phyloP scores from a whole-genome alignment of 495 filamentous ascomycete species.

The Hypoxylon crocopeplum region DNA sequence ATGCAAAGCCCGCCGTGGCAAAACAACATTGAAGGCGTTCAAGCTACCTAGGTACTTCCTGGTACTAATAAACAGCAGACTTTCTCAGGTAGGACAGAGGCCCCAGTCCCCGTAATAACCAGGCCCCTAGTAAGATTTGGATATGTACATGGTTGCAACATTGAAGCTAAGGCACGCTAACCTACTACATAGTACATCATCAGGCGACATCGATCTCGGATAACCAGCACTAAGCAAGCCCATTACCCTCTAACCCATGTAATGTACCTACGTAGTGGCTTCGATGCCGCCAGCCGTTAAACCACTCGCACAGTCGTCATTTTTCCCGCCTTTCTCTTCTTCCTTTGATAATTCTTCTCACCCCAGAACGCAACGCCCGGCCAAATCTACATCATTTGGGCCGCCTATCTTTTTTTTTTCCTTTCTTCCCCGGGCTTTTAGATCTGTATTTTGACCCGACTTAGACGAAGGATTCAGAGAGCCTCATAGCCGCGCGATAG shows the following conservation, averaged over 20 bases:
- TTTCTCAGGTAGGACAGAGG: not conserved
- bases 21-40: no score
- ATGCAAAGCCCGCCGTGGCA: no score
- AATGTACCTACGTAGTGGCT: slow-evolving; percentile 30
- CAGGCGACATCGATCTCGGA: slow-evolving; percentile 38
- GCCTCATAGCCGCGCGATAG: slow-evolving; percentile 28
- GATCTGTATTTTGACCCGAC: slow-evolving; percentile 19
- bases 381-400: slow-evolving; percentile 13
- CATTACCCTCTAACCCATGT: slow-evolving; percentile 21
- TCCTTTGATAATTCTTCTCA: slow-evolving; percentile 32
- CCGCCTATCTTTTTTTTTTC: slow-evolving; percentile 10
- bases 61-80: no score
- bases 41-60: no score
- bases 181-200: slow-evolving; percentile 40
- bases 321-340: slow-evolving; percentile 37
- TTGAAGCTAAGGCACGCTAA: slow-evolving; percentile 9
- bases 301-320: slow-evolving; percentile 36
- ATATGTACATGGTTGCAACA: not conserved
- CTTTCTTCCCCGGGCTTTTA: slow-evolving; percentile 16
- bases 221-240: slow-evolving; percentile 25
- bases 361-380: slow-evolving; percentile 14
- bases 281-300: slow-evolving; percentile 32
- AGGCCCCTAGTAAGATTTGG: slow-evolving; percentile 17
- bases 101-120: slow-evolving; percentile 18
- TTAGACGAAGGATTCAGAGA: slow-evolving; percentile 25